Evolutionary conservation across 768 basidiomycete genomes (phyloP).

Genomic region (Mycena leptocephala): DNA sequence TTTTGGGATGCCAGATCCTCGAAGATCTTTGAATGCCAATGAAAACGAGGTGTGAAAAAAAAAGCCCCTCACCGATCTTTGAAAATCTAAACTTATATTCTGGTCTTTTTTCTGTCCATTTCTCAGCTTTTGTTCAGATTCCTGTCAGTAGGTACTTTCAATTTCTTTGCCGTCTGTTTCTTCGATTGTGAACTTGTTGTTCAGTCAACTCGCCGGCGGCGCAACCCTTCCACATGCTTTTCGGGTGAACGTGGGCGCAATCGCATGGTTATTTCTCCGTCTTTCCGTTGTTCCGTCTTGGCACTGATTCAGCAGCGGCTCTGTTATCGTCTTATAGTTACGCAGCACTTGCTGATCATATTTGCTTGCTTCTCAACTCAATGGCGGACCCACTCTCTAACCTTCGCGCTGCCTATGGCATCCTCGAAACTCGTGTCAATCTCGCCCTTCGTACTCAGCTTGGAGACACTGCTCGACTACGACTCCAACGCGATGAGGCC

Average conservation of each 20-base stretch:
- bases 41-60: neutral
- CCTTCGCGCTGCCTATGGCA: neutral
- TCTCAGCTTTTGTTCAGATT: neutral
- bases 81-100: neutral
- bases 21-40: neutral
- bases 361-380: neutral
- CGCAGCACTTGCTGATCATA: neutral
- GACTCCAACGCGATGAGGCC: neutral
- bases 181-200: neutral
- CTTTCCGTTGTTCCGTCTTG: too few relatives aligned
- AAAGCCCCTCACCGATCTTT: neutral
- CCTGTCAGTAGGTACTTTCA: neutral
- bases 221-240: neutral
- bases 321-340: too few relatives aligned
- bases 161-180: too few relatives aligned
- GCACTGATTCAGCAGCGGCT: neutral
- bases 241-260: neutral
- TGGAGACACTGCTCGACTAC: neutral
- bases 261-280: too few relatives aligned
- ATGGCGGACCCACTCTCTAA: slow-evolving; percentile 1
- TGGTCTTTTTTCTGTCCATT: neutral
- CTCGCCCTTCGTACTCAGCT: neutral
- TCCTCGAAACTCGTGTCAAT: neutral
- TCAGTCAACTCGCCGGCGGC: neutral
- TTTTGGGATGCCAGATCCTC: neutral